Evolutionary conservation across 2,329 filamentous ascomycete genomes (phyloP).

Genomic region (Penicillium sp.): DNA sequence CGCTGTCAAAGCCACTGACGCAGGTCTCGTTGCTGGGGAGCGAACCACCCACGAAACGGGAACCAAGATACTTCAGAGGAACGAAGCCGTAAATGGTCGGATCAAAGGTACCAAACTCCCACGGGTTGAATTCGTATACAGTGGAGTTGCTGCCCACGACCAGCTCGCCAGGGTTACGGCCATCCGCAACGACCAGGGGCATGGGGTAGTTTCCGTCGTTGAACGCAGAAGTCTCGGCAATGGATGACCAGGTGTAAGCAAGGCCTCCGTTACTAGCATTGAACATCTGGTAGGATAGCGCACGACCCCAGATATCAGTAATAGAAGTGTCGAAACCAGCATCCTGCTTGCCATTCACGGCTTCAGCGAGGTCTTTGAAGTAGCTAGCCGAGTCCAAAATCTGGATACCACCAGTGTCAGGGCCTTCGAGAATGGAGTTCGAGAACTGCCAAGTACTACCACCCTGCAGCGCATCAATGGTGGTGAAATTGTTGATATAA

Average conservation of each 20-base stretch:
- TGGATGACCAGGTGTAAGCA: conserved; percentile 78
- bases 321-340: conserved; percentile 69
- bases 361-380: conserved; percentile 57
- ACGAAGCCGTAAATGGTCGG: conserved; percentile 70
- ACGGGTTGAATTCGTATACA: conserved; percentile 75
- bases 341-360: conserved; percentile 60
- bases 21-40: conserved; percentile 60
- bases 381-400: conserved; percentile 56
- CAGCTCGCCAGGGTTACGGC: conserved; percentile 60
- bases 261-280: conserved; percentile 72
- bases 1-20: conserved; percentile 77
- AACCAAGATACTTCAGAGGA: conserved; percentile 69
- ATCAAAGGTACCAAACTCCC: conserved; percentile 75
- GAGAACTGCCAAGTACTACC: conserved; percentile 31
- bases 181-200: conserved; percentile 71
- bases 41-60: conserved; percentile 64
- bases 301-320: conserved; percentile 85
- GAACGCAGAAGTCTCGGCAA: conserved; percentile 64
- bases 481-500: conserved; percentile 77
- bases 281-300: conserved; percentile 81
- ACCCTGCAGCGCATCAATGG: conserved; percentile 49
- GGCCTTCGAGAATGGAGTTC: conserved; percentile 50
- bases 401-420: conserved; percentile 38
- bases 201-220: conserved; percentile 63
- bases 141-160: conserved; percentile 70